phyloP scores from a whole-genome alignment of 805 yeast species.

The Candida fluviatilis region DNA sequence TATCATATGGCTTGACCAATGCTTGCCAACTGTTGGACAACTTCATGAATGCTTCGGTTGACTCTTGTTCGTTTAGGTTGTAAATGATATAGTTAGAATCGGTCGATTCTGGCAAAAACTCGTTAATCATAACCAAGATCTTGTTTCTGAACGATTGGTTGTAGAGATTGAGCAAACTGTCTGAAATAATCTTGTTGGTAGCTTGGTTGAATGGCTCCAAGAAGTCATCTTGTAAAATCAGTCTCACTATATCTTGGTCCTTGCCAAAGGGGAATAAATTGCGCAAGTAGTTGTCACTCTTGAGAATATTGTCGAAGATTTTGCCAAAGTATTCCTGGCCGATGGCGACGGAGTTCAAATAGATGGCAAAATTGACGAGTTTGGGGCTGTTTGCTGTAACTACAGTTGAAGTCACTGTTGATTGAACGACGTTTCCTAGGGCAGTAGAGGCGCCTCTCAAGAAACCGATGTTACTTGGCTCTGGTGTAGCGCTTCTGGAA shows the following conservation, averaged over 20 bases:
- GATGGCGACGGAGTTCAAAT: constrained; percentile 68
- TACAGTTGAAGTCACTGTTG: constrained; percentile 17
- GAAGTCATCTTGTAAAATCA: constrained; percentile 27
- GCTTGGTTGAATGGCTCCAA: constrained; percentile 27
- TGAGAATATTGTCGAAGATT: constrained; percentile 42
- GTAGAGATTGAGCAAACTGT: constrained; percentile 45
- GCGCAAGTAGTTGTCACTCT: constrained; percentile 18
- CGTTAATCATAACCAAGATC: constrained; percentile 39
- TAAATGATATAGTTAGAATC: constrained; percentile 29
- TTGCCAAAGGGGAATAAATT: constrained; percentile 33
- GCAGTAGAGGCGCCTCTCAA: constrained; percentile 40
- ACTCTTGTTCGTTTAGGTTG: constrained; percentile 25
- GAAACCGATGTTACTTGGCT: constrained; percentile 28
- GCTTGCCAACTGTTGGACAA: constrained; percentile 65
- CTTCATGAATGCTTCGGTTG: constrained; percentile 31
- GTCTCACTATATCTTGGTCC: constrained; percentile 28
- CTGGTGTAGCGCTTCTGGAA: constrained; percentile 32
- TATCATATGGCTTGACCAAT: constrained; percentile 61
- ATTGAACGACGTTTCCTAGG: constrained; percentile 36
- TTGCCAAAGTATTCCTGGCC: constrained; percentile 56
- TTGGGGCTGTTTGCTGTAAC: constrained; percentile 39
- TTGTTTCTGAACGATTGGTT: constrained; percentile 45
- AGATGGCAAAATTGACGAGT: constrained; percentile 57
- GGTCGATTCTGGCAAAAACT: constrained; percentile 35
- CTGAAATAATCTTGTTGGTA: constrained; percentile 37